Evolutionary conservation across 2,329 filamentous ascomycete species (phyloP), one percentile per base, ranked within the genome.

Genomic region (Fusarium azukiicola): DNA sequence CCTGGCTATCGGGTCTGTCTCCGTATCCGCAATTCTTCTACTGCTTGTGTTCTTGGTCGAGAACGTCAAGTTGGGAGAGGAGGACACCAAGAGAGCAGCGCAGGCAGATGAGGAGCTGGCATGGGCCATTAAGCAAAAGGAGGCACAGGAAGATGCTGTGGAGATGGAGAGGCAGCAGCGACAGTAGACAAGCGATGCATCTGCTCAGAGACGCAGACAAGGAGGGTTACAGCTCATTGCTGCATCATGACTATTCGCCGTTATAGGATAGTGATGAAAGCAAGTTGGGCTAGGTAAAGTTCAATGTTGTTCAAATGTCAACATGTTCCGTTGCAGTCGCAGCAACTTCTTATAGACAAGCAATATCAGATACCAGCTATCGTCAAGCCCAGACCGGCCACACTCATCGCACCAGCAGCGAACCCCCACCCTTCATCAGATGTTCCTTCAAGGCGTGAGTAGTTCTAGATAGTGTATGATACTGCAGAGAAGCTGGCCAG

Each of bases 91-190:
- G 58, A 74, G 78, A 16, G 72, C 78, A 1, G 54, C 38, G 0
- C 68, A 78, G 44, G 78, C 78, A 21, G 78, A 79, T 32, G 71
- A 79, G 19, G 75, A 79, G 11, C 38, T 79, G 19, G 75, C 78
- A 2, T 79, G 78, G 78, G 78, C 78, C 13, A 71, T 79, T 0
- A 79, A 79, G 47, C 67, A 80, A 2, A 73, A 76, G 21, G 72
- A 79, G 64, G 21, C 36, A 0, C 63, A 79, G 4, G 77, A 54
- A 4, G 49, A 74, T 0, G 42, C 40, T 0, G 1, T 72, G 3
- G 75, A 79, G 5, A 19, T 79, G 4, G 73, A 78, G 21, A 63
- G 56, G 11, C 66, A 73, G 3, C 69, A 72, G 17, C 46, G 36
- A 19, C 72, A 61, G 42, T 36, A 46, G 12, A 16, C 17, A 13